Evolutionary conservation across 768 basidiomycete species (phyloP).

Genomic region (Epithele typhae): DNA sequence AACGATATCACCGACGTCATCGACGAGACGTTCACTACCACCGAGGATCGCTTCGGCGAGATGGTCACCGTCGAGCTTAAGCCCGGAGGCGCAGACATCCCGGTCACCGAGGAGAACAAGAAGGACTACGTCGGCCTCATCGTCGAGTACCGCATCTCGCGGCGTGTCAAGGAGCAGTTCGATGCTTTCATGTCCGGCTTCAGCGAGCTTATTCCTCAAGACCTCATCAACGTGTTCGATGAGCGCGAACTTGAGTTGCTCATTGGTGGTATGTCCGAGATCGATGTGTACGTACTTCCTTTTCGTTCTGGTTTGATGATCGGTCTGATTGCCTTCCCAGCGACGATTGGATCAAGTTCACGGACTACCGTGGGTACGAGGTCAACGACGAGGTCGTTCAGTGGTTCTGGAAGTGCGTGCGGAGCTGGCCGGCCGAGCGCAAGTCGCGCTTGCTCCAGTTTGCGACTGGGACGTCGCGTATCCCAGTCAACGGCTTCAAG

Average conservation of each 20-base stretch:
- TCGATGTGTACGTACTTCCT: conserved; percentile 89
- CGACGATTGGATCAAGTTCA: conserved; percentile 99
- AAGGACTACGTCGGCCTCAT: conserved; percentile 94
- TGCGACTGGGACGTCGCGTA: conserved; percentile 94
- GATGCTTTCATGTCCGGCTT: conserved; percentile 99
- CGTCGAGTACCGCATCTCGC: conserved; percentile 96
- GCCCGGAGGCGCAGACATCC: conserved; percentile 77
- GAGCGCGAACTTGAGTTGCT: conserved; percentile 95
- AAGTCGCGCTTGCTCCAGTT: conserved; percentile 96
- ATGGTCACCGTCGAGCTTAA: conserved; percentile 96
- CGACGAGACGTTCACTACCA: conserved; percentile 95
- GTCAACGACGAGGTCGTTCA: conserved; percentile 95
- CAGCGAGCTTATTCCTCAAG: conserved; percentile 98
- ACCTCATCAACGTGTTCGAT: conserved; percentile 97
- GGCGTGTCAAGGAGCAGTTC: conserved; percentile 97
- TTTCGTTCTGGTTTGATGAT: neutral
- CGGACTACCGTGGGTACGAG: conserved; percentile 96
- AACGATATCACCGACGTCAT: conserved; percentile 98
- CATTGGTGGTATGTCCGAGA: conserved; percentile 99
- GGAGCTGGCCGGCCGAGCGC: conserved; percentile 96
- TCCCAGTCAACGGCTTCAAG: conserved; percentile 98
- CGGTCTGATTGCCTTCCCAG: conserved; percentile 36
- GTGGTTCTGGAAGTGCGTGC: conserved; percentile 99
- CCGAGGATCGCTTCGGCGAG: conserved; percentile 97
- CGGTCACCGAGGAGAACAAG: conserved; percentile 97